These are phyloP conservation scores for Rhododendron molle DNA, from an alignment of 148 eudicot species.

Conservation along the genomic window DNA sequence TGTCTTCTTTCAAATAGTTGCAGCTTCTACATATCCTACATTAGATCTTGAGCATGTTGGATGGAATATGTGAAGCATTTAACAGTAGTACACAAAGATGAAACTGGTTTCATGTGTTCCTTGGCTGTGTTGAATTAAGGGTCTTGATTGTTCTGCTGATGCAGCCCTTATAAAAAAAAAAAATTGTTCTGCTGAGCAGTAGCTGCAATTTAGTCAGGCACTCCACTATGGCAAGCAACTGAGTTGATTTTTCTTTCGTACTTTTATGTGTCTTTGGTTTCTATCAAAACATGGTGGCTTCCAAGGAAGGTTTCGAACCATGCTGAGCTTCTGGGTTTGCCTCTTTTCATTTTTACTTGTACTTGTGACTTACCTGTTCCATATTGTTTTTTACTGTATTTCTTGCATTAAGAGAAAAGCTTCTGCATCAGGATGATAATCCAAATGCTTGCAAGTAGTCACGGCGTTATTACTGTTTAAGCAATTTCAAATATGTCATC, in stretches of 20 bases:
- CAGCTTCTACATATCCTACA: background rate
- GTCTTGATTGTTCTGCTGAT: background rate
- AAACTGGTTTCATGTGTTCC: background rate
- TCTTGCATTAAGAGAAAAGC: background rate
- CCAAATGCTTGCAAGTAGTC: background rate
- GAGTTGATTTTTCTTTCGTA: background rate
- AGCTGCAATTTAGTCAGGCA: background rate
- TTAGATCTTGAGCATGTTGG: background rate
- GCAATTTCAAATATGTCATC: background rate
- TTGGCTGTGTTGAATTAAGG: background rate
- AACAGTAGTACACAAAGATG: background rate
- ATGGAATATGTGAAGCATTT: background rate
- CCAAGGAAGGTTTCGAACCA: background rate
- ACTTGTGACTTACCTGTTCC: background rate
- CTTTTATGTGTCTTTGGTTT: background rate
- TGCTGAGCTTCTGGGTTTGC: background rate
- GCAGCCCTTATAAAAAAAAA: background rate
- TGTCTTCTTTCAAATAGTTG: background rate
- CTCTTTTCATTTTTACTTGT: background rate
- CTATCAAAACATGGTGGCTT: background rate
- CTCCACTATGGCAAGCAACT: background rate
- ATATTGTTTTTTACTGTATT: background rate
- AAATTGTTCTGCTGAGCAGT: background rate
- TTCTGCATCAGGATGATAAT: background rate
- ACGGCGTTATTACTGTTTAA: background rate